phyloP scores from a whole-genome alignment of 2,329 filamentous ascomycete species.

The Aureobasidium sp. region DNA sequence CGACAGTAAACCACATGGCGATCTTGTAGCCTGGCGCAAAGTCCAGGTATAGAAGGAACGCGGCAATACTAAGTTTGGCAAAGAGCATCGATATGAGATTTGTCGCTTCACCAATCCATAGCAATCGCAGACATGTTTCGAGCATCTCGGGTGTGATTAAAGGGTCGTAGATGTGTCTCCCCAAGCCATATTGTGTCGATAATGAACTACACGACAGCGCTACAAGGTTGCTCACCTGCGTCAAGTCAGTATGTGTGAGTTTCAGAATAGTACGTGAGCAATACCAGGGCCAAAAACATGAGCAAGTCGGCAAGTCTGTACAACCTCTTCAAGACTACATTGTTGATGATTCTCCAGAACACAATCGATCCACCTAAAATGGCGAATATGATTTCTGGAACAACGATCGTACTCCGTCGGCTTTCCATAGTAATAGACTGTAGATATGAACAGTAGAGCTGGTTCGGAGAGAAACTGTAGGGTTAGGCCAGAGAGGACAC shows the following conservation, averaged over 20 bases:
- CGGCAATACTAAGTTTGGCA: slow-evolving; percentile 17
- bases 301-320: slow-evolving; percentile 14
- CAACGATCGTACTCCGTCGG: neutral
- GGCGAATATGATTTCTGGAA: slow-evolving; percentile 8
- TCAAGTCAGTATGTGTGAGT: neutral
- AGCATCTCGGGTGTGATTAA: neutral
- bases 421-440: neutral
- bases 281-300: slow-evolving; percentile 16
- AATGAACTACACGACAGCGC: slow-evolving; percentile 3
- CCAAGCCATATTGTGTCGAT: slow-evolving; percentile 16
- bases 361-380: slow-evolving; percentile 12
- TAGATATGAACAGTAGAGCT: neutral
- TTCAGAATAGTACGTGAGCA: neutral
- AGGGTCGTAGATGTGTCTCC: slow-evolving; percentile 16
- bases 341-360: slow-evolving; percentile 14
- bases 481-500: neutral
- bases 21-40: slow-evolving; percentile 16
- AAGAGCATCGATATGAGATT: slow-evolving; percentile 18
- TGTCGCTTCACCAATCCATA: slow-evolving; percentile 13
- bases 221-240: slow-evolving; percentile 15
- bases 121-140: neutral
- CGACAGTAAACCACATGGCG: slow-evolving; percentile 16
- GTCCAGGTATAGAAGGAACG: slow-evolving; percentile 16
- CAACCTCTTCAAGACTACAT: slow-evolving; percentile 11
- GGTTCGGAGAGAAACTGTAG: neutral